Base-by-base conservation (phyloP, 306 rosid species). In the Hippophae rhamnoides region DNA sequence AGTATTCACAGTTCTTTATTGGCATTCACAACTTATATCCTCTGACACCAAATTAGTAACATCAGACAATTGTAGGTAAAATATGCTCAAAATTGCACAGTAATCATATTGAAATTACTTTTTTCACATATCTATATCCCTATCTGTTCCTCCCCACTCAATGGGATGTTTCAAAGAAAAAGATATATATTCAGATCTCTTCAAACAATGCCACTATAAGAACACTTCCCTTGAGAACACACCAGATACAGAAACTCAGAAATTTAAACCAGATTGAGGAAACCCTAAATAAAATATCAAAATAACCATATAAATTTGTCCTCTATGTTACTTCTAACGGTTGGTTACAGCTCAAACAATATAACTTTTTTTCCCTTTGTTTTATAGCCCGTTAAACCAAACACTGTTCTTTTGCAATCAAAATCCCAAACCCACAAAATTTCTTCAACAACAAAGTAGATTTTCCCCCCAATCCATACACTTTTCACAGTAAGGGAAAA, bases 381-480 rank as follows among this genome's bases (percentile, higher is more conserved):
- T 58, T 42, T 10, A 23, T 67, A 43, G 49, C 69, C 26, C 64
- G 23, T 63, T 7, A 13, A 75, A 31, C 38, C 38, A 23, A 71
- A 62, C 54, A 54, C 8, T 57, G 60, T 57, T 58, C 70, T 69
- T 81, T 67, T 64, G 46, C 61, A 45, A 25, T 51, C 10, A 40
- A 58, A 61, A 76, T 54, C n/a, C 56, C 72, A 25, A 61, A 63
- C 66, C 70, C 77, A 66, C 68, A 64, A 61, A 38, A 63, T 54
- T 43, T 51, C 53, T 63, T 61, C 72, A 70, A 73, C 45, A 41
- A n/a, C 60, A 69, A 69, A 58, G 54, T 62, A 47, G 40, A 62
- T 56, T 52, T 58, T 12, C 3, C 14, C 6, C 23, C 3, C 12
- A 49, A 49, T 23, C 7, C 14, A 4, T 4, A 49, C 9, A 49